Evolutionary conservation across 345 rosid species (phyloP).

Genomic region (Euclidium syriacum): DNA sequence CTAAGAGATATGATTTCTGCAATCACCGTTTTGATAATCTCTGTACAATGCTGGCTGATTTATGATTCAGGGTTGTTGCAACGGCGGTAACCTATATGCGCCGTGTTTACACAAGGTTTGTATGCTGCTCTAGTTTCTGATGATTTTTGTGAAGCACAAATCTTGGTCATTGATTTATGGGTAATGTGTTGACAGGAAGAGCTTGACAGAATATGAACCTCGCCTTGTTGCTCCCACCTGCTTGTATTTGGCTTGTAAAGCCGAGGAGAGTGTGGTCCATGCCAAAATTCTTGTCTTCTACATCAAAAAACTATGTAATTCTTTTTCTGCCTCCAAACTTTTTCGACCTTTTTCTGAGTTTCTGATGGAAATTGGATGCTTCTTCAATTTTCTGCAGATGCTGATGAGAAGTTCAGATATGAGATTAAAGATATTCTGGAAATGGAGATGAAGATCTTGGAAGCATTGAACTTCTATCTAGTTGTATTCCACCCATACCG

Average conservation of each 20-base stretch:
- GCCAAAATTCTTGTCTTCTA: constrained; percentile 72
- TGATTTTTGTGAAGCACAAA: neutral
- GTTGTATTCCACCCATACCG: constrained; percentile 97
- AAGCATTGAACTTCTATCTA: constrained; percentile 85
- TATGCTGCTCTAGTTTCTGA: neutral
- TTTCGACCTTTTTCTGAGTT: constrained; percentile 5
- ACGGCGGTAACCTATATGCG: constrained; percentile 95
- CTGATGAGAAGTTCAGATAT: constrained; percentile 72
- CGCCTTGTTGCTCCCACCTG: constrained; percentile 92
- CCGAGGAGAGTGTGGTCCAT: constrained; percentile 96
- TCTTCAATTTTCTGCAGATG: constrained; percentile 46
- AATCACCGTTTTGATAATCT: neutral
- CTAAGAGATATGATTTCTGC: neutral
- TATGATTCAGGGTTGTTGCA: constrained; percentile 77
- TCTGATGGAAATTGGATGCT: constrained; percentile 19
- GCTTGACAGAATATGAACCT: constrained; percentile 90
- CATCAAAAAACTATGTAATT: constrained; percentile 61
- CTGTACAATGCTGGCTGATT: constrained; percentile 15
- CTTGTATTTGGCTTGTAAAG: constrained; percentile 95
- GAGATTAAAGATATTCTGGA: constrained; percentile 92
- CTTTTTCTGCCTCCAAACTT: constrained; percentile 6
- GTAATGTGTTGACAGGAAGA: constrained; percentile 50
- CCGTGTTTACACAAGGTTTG: constrained; percentile 84
- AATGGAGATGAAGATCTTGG: constrained; percentile 98
- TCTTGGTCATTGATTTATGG: neutral